These are phyloP conservation scores for Neonectria coccinea DNA, from an alignment of 2,329 filamentous ascomycete species.

Conservation along the genomic window DNA sequence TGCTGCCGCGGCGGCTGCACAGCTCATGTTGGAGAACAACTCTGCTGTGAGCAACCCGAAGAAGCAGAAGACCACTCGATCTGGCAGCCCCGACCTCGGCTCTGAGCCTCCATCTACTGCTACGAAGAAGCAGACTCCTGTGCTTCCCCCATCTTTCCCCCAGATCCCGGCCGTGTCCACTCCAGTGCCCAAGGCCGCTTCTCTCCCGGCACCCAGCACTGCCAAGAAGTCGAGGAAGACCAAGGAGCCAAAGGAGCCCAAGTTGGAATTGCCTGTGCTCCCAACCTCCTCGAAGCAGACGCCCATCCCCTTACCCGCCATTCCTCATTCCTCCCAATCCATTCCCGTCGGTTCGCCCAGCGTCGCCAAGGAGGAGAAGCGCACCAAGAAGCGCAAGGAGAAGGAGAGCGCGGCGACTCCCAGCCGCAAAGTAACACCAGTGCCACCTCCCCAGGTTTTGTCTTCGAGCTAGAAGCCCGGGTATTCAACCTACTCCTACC, in stretches of 20 bases:
- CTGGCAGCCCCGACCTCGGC: slow-evolving; percentile 51
- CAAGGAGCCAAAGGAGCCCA: slow-evolving; percentile 47
- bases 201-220: slow-evolving; percentile 36
- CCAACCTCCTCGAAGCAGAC: slow-evolving; percentile 44
- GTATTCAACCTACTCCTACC: slow-evolving; percentile 7
- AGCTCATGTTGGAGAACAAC: slow-evolving; percentile 50
- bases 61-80: slow-evolving; percentile 52
- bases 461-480: slow-evolving; percentile 40
- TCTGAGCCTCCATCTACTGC: slow-evolving; percentile 44
- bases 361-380: slow-evolving; percentile 45
- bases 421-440: slow-evolving; percentile 44
- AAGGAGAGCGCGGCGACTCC: slow-evolving; percentile 41
- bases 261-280: slow-evolving; percentile 30
- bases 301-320: slow-evolving; percentile 49
- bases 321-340: slow-evolving; percentile 49
- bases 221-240: slow-evolving; percentile 42
- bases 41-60: slow-evolving; percentile 56
- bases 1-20: slow-evolving; percentile 49
- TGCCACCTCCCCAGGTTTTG: slow-evolving; percentile 41
- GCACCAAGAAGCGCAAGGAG: slow-evolving; percentile 48
- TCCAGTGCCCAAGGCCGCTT: slow-evolving; percentile 40
- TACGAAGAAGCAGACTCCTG: slow-evolving; percentile 50
- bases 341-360: slow-evolving; percentile 42
- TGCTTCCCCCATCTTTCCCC: slow-evolving; percentile 50
- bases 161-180: slow-evolving; percentile 31